Base-by-base conservation (phyloP, 2,329 filamentous ascomycete species). In the Mollisiaceae sp. region DNA sequence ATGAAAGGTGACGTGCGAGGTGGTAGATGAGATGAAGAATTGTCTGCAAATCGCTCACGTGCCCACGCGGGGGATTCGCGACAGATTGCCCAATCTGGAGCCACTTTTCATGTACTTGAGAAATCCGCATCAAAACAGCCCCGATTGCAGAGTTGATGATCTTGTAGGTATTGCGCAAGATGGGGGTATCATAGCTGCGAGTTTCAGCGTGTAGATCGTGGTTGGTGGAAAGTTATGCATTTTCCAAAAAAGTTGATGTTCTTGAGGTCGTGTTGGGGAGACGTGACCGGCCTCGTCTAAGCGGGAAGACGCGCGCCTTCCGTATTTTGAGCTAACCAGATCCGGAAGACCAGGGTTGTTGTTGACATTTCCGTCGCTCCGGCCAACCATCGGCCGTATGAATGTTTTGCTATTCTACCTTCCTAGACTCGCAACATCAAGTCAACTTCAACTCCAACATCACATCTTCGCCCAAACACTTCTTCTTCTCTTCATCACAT, bases 401-500 rank as follows among this genome's bases (percentile, higher is more conserved):
- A 39, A 57, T 57, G 55, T 57, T 57, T 57, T 57, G 55, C 8
- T 57, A 9, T 4, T 20, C 50, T 54, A 47, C 50, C 12, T 54
- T 54, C 27, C 50, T 54, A 22, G 22, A 35, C 45, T 4, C 35
- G 4, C 20, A 14, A 57, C 35, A 39, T 24, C 55, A 55, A 8
- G 38, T 36, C 50, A 36, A 55, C 50, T 18, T 38, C 32, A 18
- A 20, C 32, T 35, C 22, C 55, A 57, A 54, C 50, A 54, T 54
- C 55, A 57, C 55, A 57, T 57, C 55, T 65, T 67, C 65, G 55
- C 59, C 32, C 59, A 57, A 63, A 61, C 27, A 58, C 56, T 41
- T 38, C 50, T 32, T 57, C 66, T 38, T 22, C 43, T 32, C 59
- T 57, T 18, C 56, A 41, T 62, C 59, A 50, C 62, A 72, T 69